Evolutionary conservation across 257 asterid genomes (phyloP).

Genomic region (Solanum dulcamara): DNA sequence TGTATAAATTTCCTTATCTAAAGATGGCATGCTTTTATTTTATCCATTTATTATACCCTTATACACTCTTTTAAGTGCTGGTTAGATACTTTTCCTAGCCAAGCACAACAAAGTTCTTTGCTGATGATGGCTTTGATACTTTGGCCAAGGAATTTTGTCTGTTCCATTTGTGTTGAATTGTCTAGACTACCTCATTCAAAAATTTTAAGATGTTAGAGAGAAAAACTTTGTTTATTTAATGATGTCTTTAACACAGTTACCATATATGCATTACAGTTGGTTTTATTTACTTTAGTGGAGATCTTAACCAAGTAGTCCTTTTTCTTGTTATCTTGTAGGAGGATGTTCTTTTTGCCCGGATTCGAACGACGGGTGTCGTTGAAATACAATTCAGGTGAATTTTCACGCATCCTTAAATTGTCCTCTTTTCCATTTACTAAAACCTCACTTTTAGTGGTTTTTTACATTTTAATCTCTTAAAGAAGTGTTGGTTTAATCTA

Average conservation of each 20-base stretch:
- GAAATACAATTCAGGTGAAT: slow-evolving; percentile 97
- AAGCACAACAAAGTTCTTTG: neutral
- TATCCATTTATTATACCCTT: neutral
- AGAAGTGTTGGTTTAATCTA: neutral
- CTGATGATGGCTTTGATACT: neutral
- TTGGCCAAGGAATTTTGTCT: neutral
- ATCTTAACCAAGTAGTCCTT: slow-evolving; percentile 1
- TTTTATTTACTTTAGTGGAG: neutral
- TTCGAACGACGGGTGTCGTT: slow-evolving; percentile 96
- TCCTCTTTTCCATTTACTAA: neutral
- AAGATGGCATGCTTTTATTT: neutral
- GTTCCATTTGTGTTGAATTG: neutral
- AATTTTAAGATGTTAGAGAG: neutral
- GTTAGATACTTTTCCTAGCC: neutral
- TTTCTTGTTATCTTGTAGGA: slow-evolving; percentile 46
- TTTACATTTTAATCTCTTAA: neutral
- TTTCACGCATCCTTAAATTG: neutral
- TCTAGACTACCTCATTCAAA: neutral
- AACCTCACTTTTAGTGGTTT: neutral
- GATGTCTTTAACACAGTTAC: neutral
- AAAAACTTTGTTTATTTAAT: neutral
- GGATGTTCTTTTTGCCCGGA: slow-evolving; percentile 96
- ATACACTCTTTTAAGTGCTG: neutral
- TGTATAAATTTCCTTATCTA: neutral
- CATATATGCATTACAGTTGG: neutral